Conservation (phyloP, 768 basidiomycete species). For the Phanerochaete sordida region DNA sequence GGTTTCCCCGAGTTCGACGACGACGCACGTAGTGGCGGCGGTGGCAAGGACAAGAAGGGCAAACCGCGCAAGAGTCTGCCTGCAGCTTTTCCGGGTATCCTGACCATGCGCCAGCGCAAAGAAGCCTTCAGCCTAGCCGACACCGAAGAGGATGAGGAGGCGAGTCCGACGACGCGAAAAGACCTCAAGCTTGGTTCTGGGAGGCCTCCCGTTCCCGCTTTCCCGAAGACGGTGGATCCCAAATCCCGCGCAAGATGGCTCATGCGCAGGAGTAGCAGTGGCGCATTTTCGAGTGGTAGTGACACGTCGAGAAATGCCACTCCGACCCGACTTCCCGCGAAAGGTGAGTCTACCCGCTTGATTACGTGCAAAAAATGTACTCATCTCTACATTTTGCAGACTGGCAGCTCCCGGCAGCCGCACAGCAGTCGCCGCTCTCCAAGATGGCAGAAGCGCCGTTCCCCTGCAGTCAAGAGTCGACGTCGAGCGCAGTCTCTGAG, state of each 20-base stretch:
- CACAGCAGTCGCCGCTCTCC: constrained; percentile 42
- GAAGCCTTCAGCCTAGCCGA: constrained; percentile 20
- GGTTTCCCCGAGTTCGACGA: constrained; percentile 44
- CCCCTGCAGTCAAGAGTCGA: constrained; percentile 31
- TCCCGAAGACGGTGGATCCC: constrained; percentile 17
- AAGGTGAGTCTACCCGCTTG: constrained; percentile 33
- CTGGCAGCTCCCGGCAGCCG: constrained; percentile 42
- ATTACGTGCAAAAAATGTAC: neutral
- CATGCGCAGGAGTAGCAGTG: constrained; percentile 76
- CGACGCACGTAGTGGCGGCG: constrained; percentile 27
- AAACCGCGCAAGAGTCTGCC: constrained; percentile 73
- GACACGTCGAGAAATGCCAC: constrained; percentile 56
- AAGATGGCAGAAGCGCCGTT: constrained; percentile 23
- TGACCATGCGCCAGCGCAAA: constrained; percentile 16
- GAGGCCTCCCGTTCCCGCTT: constrained; percentile 36
- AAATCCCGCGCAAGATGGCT: constrained; percentile 47
- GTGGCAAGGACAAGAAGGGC: constrained; percentile 34
- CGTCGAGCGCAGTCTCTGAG: constrained; percentile 56
- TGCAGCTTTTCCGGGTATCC: constrained; percentile 56
- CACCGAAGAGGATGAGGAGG: constrained; percentile 50
- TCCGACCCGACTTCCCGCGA: constrained; percentile 55
- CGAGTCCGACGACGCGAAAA: constrained; percentile 60
- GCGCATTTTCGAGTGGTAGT: constrained; percentile 75
- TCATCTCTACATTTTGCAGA: constrained; percentile 33
- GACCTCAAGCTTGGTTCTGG: constrained; percentile 62